Evolutionary conservation across 2,329 filamentous ascomycete species (phyloP).

Genomic region (Aphanoascus verrucosus): DNA sequence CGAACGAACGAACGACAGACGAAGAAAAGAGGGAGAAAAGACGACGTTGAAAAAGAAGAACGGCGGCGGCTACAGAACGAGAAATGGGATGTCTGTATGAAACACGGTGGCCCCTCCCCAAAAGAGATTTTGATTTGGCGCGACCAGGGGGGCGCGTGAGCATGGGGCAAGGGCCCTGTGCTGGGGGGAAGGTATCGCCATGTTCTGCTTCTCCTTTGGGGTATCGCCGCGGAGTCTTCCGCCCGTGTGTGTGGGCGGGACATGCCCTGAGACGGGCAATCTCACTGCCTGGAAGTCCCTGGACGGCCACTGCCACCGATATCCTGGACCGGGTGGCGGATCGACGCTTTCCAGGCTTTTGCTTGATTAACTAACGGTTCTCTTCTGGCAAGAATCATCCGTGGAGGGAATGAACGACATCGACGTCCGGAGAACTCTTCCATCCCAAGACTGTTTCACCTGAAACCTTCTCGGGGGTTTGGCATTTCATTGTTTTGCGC

Average conservation of each 20-base stretch:
- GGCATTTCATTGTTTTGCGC: too few relatives aligned
- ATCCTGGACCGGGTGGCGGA: too few relatives aligned
- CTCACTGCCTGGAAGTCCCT: too few relatives aligned
- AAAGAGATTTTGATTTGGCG: background rate
- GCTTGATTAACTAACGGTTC: too few relatives aligned
- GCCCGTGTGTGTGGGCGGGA: background rate
- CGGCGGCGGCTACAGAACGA: background rate
- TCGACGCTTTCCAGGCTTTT: too few relatives aligned
- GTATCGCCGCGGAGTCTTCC: background rate
- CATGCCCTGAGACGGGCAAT: too few relatives aligned
- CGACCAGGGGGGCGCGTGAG: background rate
- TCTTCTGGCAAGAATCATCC: too few relatives aligned
- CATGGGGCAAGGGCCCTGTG: background rate
- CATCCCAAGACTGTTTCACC: too few relatives aligned
- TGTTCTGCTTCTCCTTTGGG: background rate
- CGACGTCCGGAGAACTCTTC: too few relatives aligned
- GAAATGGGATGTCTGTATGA: background rate
- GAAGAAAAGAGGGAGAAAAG: slow-evolving; percentile 4
- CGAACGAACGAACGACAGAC: background rate
- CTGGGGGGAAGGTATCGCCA: background rate
- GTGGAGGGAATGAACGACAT: too few relatives aligned
- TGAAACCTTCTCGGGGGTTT: too few relatives aligned
- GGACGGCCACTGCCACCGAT: too few relatives aligned
- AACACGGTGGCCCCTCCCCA: background rate
- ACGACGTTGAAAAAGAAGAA: slow-evolving; percentile 2